phyloP scores from a whole-genome alignment of 129 eudicot genomes.

The Gnaphalium uliginosum region DNA sequence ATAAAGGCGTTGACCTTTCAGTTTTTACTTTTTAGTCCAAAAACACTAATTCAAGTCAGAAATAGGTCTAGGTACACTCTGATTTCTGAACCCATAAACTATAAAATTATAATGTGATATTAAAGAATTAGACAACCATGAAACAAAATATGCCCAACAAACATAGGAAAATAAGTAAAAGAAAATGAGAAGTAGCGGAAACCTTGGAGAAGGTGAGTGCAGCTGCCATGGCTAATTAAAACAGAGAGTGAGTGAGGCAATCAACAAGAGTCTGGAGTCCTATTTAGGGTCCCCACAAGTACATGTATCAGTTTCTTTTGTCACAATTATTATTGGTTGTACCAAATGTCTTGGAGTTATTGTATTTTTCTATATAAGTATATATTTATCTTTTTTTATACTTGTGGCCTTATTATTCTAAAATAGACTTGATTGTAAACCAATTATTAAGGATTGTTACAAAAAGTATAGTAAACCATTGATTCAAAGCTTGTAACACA shows the following conservation, averaged over 20 bases:
- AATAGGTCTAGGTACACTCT: slow-evolving; percentile 20
- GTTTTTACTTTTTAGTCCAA: not conserved
- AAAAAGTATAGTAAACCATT: no score
- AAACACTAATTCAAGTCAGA: slow-evolving; percentile 10
- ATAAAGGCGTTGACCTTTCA: slow-evolving; percentile 12
- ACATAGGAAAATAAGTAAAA: not conserved
- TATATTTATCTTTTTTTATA: no score
- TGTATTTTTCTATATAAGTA: no score
- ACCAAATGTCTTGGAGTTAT: not conserved
- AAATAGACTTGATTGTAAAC: no score
- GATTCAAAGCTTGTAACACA: no score
- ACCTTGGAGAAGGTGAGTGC: slow-evolving; percentile 29
- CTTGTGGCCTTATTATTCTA: no score
- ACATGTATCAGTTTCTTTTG: not conserved
- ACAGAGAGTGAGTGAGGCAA: not conserved
- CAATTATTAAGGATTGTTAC: no score
- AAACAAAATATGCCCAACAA: not conserved
- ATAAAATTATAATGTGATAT: not conserved
- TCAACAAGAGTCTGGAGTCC: not conserved
- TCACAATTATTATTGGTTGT: not conserved
- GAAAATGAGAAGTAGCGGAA: not conserved
- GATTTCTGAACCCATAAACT: slow-evolving; percentile 7
- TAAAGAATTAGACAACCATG: not conserved
- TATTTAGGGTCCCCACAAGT: not conserved
- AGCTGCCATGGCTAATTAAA: slow-evolving; percentile 22